Evolutionary conservation across 73 alveolate species (phyloP), one percentile per base, ranked within the genome.

Genomic region (Paramecium sonneborni): DNA sequence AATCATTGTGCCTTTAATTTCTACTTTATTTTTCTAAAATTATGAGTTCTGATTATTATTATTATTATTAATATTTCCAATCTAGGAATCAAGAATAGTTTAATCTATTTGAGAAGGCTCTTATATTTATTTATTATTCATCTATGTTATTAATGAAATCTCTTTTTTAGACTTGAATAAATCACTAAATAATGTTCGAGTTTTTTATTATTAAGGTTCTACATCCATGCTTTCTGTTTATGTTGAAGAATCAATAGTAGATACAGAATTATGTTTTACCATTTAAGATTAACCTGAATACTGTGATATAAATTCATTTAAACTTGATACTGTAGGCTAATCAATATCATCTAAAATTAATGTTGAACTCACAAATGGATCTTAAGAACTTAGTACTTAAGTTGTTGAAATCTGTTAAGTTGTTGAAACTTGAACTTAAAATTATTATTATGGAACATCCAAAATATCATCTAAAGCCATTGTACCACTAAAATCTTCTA

Each of bases 391-490:
- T 12, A 62, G 52, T 26, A 62, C 26, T 32, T 62, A 62, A 32
- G 84, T 62, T 26, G 84, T 26, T 11, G 48, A 26, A 1, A 62
- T 12, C 24, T 30, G 24, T 32, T 62, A 62, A 32, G 84, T 62
- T 20, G 26, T 26, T 26, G 44, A 62, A 30, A 62, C 24, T n/a
- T 62, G 20, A 14, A 44, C 10, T 5, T 8, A 4, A 28, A 28
- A 35, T 72, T 72, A 41, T 35, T 35, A 35, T 52, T 52, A 52
- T 14, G 86, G 86, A 21, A 72, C n/a, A 28, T 62, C 84, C 44
- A 62, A 30, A 28, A 72, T 72, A 72, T 72, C 86, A 72, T 72
- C 86, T 21, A 72, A 37, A 32, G 32, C 35, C 86, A 72, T 72
- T 28, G 86, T 72, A 21, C 86, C 86, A 35, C 57, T 35, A 37